Conservation (phyloP, 805 yeast species). For the Ogataea philodendri region DNA sequence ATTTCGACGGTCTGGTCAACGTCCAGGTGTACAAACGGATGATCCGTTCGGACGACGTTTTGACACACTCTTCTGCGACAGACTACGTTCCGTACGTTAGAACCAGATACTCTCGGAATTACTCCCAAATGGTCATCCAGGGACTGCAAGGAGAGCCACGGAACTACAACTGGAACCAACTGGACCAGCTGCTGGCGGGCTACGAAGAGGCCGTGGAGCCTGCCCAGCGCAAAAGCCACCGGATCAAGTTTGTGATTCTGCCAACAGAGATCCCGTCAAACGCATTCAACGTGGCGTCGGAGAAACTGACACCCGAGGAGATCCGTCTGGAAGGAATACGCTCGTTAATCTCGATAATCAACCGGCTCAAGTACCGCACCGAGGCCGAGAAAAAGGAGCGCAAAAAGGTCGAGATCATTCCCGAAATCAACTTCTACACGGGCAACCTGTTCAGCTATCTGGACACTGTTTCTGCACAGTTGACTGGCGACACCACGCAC, state of each 20-base stretch:
- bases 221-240: conserved; percentile 51
- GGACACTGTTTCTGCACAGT: conserved; percentile 33
- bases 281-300: conserved; percentile 44
- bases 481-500: conserved; percentile 19
- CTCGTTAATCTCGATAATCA: conserved; percentile 59
- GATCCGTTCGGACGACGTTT: conserved; percentile 29
- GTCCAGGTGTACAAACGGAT: conserved; percentile 69
- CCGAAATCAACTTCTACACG: conserved; percentile 83
- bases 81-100: conserved; percentile 58
- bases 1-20: conserved; percentile 65
- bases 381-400: conserved; percentile 39
- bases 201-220: conserved; percentile 70
- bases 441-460: conserved; percentile 75
- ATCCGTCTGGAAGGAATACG: conserved; percentile 88
- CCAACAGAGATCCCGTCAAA: conserved; percentile 72
- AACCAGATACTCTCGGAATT: conserved; percentile 73
- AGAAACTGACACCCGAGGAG: conserved; percentile 75
- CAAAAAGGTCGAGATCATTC: conserved; percentile 49
- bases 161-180: conserved; percentile 80
- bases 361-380: conserved; percentile 51
- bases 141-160: conserved; percentile 52
- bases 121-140: conserved; percentile 55
- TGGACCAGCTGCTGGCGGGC: conserved; percentile 92
- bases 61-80: conserved; percentile 23
- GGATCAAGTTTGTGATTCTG: conserved; percentile 79